Conservation (phyloP, 768 basidiomycete genomes). For the Multifurca ochricompacta region DNA sequence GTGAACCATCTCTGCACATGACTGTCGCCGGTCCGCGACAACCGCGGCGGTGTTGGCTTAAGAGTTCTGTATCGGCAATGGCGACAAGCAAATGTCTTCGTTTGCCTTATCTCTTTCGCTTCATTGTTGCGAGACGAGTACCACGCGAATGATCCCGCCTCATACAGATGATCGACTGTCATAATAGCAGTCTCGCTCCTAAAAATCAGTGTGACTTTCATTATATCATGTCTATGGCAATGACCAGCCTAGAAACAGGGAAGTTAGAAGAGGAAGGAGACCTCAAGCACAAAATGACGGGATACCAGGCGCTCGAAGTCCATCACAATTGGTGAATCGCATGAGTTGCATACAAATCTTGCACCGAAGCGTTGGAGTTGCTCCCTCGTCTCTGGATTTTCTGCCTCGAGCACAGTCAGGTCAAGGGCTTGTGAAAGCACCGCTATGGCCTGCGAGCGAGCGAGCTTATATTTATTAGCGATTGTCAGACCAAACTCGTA, state of each 20-base stretch:
- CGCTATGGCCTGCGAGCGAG: conserved; percentile 11
- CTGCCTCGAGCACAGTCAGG: not conserved
- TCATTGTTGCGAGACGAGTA: not conserved
- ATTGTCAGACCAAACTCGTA: conserved; percentile 20
- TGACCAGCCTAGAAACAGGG: conserved; percentile 6
- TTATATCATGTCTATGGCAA: conserved; percentile 14
- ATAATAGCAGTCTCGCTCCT: not conserved
- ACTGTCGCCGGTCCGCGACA: not conserved
- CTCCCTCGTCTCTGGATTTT: not conserved
- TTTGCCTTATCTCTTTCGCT: conserved; percentile 1
- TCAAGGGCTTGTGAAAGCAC: conserved; percentile 9
- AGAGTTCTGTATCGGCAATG: conserved; percentile 11
- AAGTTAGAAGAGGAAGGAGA: not conserved
- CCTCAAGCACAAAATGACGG: not conserved
- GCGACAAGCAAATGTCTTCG: conserved; percentile 19
- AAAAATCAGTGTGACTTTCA: conserved; percentile 1
- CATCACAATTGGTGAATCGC: conserved; percentile 14
- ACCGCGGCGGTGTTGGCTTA: not conserved
- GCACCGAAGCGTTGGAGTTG: not conserved
- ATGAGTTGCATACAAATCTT: conserved; percentile 14
- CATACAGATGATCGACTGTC: not conserved
- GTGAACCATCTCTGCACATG: conserved; percentile 29
- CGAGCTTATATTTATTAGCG: conserved; percentile 2
- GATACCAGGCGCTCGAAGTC: conserved; percentile 15
- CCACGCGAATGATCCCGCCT: conserved; percentile 1